These are phyloP conservation scores for Beverwykella pulmonaria DNA, from an alignment of 495 filamentous ascomycete species.

Conservation along the genomic window DNA sequence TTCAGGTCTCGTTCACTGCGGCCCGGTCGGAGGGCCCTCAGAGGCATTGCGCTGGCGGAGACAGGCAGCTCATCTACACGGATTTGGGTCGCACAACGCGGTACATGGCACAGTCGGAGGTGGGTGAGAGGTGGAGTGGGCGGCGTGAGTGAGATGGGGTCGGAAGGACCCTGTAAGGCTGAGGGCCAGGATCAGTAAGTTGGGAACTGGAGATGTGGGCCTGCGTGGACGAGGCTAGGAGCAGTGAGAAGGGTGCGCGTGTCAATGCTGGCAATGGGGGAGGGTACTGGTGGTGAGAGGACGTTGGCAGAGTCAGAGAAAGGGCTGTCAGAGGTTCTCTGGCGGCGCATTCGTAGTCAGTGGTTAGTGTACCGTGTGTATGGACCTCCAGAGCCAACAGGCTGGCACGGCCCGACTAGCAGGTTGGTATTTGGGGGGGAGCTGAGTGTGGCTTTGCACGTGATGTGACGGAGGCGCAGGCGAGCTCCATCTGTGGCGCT, in stretches of 20 bases:
- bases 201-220: conserved; percentile 1
- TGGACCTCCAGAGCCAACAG: background rate
- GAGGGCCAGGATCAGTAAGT: conserved; percentile 11
- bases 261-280: background rate
- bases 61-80: conserved; percentile 37
- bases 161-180: conserved; percentile 32
- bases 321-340: background rate
- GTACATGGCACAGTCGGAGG: conserved; percentile 36
- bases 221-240: conserved; percentile 12
- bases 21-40: conserved; percentile 43
- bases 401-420: background rate
- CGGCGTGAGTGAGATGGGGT: conserved; percentile 20
- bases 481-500: background rate
- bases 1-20: conserved; percentile 44
- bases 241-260: background rate
- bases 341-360: background rate
- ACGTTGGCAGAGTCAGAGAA: background rate
- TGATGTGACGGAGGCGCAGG: background rate
- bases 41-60: conserved; percentile 44
- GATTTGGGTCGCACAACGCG: conserved; percentile 27
- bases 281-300: background rate
- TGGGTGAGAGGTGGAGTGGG: conserved; percentile 3
- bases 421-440: background rate
- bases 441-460: background rate
- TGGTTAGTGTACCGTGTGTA: background rate